A percentile compares a stretch with the other conserved stretches of the same genome.
phyloP scores from a whole-genome alignment of 495 filamentous ascomycete species.

The Aspergillus haitiensis region DNA sequence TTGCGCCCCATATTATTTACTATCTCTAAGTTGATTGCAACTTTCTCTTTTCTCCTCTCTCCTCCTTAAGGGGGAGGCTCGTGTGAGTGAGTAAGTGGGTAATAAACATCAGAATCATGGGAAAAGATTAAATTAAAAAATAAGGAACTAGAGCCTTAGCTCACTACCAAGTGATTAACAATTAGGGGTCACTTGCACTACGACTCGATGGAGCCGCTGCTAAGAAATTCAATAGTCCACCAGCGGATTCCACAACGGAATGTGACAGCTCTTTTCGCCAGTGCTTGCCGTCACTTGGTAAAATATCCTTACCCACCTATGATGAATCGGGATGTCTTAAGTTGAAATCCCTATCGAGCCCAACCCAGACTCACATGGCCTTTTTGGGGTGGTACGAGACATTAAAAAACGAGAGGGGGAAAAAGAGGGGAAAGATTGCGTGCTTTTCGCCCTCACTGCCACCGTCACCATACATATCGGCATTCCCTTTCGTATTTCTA shows the following conservation, averaged over 20 bases:
- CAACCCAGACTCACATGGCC: conserved; percentile 6
- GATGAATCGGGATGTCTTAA: not conserved
- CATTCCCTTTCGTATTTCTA: not conserved
- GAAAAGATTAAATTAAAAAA: not conserved
- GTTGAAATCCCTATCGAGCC: not conserved
- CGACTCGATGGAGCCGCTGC: not conserved
- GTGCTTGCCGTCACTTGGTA: conserved; percentile 1
- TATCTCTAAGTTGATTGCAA: no score
- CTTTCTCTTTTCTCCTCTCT: no score
- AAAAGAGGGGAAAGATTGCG: not conserved
- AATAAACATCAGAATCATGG: not conserved
- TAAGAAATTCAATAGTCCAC: conserved; percentile 18
- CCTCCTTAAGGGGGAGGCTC: no score
- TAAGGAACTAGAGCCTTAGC: not conserved
- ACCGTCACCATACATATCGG: conserved; percentile 16
- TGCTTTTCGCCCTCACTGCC: conserved; percentile 7
- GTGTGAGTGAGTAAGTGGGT: no score
- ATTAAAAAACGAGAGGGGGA: not conserved
- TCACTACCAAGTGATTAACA: conserved; percentile 2
- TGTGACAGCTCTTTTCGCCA: conserved; percentile 20
- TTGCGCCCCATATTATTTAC: no score
- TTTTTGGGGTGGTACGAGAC: not conserved
- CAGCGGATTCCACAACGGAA: conserved; percentile 10
- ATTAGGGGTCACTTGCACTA: not conserved
- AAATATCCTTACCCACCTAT: conserved; percentile 6